Base-by-base conservation (phyloP, 2,329 filamentous ascomycete genomes). In the Neofusicoccum parvum region DNA sequence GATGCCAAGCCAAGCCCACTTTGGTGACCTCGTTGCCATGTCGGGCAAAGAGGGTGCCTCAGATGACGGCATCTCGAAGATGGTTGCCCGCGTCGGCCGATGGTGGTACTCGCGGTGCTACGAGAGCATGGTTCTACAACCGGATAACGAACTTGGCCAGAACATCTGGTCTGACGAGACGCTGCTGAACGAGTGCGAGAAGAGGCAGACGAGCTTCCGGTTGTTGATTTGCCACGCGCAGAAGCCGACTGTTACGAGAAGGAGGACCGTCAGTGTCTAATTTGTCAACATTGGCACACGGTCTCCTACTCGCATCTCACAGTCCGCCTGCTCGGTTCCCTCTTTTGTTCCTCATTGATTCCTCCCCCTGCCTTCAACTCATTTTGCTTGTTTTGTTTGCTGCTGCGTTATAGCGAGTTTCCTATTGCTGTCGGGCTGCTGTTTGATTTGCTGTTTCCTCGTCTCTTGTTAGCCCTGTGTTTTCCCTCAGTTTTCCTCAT, bases 81-180 rank as follows among this genome's bases (percentile, higher is more conserved):
- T 96, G 84, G 93, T 98, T 23, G 90, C 93, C 15, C 90, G 89
- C 68, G 94, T 98, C 11, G 94, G 93, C 1, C 86, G 95, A 49
- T 98, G 94, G 92, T 99, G 95, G 95, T 98, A 97, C 78, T 91
- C 88, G 10, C 88, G 91, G 62, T 97, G 94, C 81, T 98, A 97
- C 76, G 94, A 97, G 78, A 74, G 58, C 75, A 82, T 58, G 63
- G n/a, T 62, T 7, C 17, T 62, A 2, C 41, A 60, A 17, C 43
- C 56, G 6, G 32, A 60, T 5, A 27, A 27, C 11, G 46, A 62
- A 27, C 10, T 81, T 54, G 80, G 81, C 51, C 86, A 78, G 67
- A 90, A 90, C 75, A 91, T 98, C 70, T 98, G 94, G 90, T 85
- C 84, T 53, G 91, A 97, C 74, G 86, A 85, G 64, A 84, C 85